Evolutionary conservation across 108 stramenopile species (phyloP).

Genomic region (Fistulifera solaris): DNA sequence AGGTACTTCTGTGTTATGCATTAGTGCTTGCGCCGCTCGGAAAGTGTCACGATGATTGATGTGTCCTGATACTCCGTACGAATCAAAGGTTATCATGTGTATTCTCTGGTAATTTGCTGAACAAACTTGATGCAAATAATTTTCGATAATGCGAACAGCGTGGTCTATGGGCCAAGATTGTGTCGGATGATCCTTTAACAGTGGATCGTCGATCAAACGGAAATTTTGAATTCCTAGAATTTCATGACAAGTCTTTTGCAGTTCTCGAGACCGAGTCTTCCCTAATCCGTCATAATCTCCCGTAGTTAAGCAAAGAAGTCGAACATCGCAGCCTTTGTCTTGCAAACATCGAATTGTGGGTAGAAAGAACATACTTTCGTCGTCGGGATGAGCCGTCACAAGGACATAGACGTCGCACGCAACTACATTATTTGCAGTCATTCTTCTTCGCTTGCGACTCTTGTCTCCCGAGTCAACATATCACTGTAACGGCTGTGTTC

Average conservation of each 20-base stretch:
- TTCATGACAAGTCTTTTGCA: conserved; percentile 27
- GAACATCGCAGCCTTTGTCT: conserved; percentile 2
- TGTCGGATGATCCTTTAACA: conserved; percentile 23
- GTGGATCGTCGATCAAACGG: conserved; percentile 5
- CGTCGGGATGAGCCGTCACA: conserved; percentile 47
- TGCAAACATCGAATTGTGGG: conserved; percentile 38
- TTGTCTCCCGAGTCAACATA: too few species aligned
- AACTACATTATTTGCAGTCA: too few species aligned
- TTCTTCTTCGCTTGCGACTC: too few species aligned
- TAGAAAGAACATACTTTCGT: conserved; percentile 77
- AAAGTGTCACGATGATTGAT: conserved; percentile 71
- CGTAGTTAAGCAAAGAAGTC: conserved; percentile 63
- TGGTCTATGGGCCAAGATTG: conserved; percentile 29
- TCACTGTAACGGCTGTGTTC: too few species aligned
- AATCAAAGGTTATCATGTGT: conserved; percentile 59
- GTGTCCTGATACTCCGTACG: conserved; percentile 67
- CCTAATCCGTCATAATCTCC: conserved; percentile 76
- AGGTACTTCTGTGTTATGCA: conserved; percentile 16
- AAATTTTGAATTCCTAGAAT: conserved; percentile 24
- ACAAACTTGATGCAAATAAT: background rate
- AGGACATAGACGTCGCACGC: conserved; percentile 17
- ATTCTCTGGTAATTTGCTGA: background rate
- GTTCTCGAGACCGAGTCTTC: conserved; percentile 42
- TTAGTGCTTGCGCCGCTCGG: conserved; percentile 36
- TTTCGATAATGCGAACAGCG: background rate